A percentile compares a stretch with the other conserved stretches of the same genome.
Conservation (phyloP, 192 early-diverging fungal genomes). For the Coemansia erecta region DNA sequence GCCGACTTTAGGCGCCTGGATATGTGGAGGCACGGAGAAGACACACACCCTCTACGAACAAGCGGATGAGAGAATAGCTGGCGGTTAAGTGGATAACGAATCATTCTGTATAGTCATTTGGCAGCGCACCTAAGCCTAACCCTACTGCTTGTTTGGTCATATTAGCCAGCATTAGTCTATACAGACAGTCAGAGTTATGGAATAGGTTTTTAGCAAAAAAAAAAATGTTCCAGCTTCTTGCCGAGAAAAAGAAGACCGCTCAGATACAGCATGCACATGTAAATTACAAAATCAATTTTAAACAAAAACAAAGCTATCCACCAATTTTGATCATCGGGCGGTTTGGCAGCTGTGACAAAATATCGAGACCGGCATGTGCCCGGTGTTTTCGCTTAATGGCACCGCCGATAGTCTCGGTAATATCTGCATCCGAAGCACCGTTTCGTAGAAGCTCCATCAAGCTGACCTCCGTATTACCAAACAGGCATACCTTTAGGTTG, state of each 20-base stretch:
- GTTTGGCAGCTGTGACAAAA: constrained; percentile 79
- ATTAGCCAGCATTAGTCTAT: too few relatives aligned
- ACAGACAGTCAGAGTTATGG: too few relatives aligned
- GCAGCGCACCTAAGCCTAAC: neutral
- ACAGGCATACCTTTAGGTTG: constrained; percentile 90
- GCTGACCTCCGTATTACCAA: constrained; percentile 89
- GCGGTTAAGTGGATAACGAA: neutral
- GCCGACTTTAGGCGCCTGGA: constrained; percentile 4
- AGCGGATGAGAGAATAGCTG: neutral
- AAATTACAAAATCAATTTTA: neutral
- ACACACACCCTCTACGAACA: neutral
- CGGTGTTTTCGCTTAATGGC: constrained; percentile 89
- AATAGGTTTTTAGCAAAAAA: too few relatives aligned
- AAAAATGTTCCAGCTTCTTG: neutral
- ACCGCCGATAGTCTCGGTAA: constrained; percentile 67
- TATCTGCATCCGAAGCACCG: constrained; percentile 58
- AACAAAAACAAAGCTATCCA: constrained; percentile 56
- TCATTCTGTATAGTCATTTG: neutral
- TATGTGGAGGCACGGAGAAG: too few relatives aligned
- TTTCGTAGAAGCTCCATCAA: constrained; percentile 77
- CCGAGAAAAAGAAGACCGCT: neutral
- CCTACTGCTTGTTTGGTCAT: neutral
- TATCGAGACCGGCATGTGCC: constrained; percentile 91
- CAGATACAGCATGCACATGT: neutral
- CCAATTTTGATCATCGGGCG: constrained; percentile 96